Percentiles rank a stretch among this genome's conserved stretches.
Conservation (phyloP, 2,329 filamentous ascomycete species). For the Elsinoe batatas region DNA sequence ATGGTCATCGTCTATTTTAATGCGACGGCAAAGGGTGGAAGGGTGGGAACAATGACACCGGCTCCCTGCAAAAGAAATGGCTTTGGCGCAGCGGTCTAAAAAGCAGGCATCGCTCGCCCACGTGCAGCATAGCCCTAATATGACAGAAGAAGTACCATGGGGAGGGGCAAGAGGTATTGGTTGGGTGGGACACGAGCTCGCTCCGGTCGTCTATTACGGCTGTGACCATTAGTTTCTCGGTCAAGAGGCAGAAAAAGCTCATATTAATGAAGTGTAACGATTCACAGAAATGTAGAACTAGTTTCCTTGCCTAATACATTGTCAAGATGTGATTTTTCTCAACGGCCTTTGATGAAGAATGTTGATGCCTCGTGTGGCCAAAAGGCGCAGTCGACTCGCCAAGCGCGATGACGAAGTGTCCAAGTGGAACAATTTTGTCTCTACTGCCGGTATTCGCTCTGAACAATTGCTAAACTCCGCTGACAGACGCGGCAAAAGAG, state of each 20-base stretch:
- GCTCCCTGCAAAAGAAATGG: not conserved
- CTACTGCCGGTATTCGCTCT: not conserved
- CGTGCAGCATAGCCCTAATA: constrained; percentile 9
- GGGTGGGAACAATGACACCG: not conserved
- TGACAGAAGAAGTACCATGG: not conserved
- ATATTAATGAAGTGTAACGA: constrained; percentile 13
- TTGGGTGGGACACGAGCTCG: not conserved
- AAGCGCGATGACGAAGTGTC: constrained; percentile 15
- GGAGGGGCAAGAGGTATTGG: not conserved
- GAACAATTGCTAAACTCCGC: not conserved
- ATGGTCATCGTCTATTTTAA: constrained; percentile 10
- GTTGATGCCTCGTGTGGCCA: constrained; percentile 6
- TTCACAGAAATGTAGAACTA: constrained; percentile 13
- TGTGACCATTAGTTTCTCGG: constrained; percentile 7
- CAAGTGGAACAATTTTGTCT: not conserved
- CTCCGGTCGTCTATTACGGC: constrained; percentile 6
- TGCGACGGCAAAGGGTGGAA: not conserved
- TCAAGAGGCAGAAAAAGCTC: constrained; percentile 7
- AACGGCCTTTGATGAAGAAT: not conserved
- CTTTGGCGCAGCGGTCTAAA: constrained; percentile 4
- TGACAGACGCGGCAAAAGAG: not conserved
- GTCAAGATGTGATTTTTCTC: not conserved
- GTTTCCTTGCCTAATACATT: constrained; percentile 13
- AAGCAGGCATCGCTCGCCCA: not conserved
- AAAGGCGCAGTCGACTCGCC: constrained; percentile 5